Base-by-base conservation (phyloP, 805 yeast species). In the Vanderwaltozyma verrucispora region DNA sequence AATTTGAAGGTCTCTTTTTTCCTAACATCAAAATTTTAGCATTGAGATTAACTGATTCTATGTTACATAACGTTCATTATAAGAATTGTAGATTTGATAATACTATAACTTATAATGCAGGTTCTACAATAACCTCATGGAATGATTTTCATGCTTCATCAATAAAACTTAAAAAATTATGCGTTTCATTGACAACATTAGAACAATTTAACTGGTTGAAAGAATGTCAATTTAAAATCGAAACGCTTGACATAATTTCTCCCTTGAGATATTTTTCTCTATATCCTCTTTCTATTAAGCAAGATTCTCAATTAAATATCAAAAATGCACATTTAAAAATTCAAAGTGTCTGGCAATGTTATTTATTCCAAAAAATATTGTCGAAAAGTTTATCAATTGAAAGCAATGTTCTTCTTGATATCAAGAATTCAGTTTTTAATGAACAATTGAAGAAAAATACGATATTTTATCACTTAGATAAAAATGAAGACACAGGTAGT, bases 121-220 rank as follows among this genome's bases (percentile, higher is more conserved):
- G 42, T 16, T 35, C 45, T 7, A 36, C 44, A 18, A 40, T 42
- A 18, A 41, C 47, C 5, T 50, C 55, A 4, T 54, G 59, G 59
- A 28, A 30, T 5, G 47, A 45, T 32, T 29, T 53, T 3, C 15
- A 18, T 11, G 27, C 35, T 1, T 32, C 46, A 1, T 33, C 36
- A 4, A 28, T 24, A 4, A 18, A 5, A 14, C 15, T 48, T 3
- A 33, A 38, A 15, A 29, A 32, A 13, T 15, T 53, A 7, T 34
- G 23, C 6, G 28, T 51, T 7, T 44, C 41, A 16, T 26, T 54
- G 34, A 33, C 33, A 13, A 36, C 40, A 14, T 28, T 27, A 17
- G 43, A 47, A 20, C 57, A 53, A 31, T 28, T 49, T 5, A 15
- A 34, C 21, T 50, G 56, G 56, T 33, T 53, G n/a, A 32, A 29